A percentile compares a stretch with the other conserved stretches of the same genome.
Conservation (phyloP, 2,329 filamentous ascomycete species). For the Rutstroemia sydowiana region DNA sequence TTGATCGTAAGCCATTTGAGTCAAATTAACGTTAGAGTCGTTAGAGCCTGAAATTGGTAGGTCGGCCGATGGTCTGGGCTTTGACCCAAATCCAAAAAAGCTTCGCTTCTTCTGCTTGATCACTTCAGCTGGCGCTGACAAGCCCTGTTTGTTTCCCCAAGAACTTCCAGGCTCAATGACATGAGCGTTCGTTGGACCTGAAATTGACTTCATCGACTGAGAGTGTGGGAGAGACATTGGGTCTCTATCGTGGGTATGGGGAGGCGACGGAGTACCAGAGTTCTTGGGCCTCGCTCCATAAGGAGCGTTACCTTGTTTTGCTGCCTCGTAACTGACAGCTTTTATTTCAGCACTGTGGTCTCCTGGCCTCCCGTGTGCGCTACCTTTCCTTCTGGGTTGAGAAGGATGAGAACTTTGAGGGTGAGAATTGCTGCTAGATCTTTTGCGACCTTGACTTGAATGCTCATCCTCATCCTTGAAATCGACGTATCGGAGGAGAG, state of each 20-base stretch:
- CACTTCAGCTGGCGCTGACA: constrained; percentile 60
- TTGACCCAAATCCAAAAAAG: constrained; percentile 63
- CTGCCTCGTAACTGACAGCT: constrained; percentile 32
- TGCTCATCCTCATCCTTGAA: constrained; percentile 55
- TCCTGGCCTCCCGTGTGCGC: constrained; percentile 29
- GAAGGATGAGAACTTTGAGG: too few species aligned
- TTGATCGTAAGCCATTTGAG: constrained; percentile 36
- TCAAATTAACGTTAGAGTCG: constrained; percentile 38
- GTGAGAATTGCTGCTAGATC: constrained; percentile 32
- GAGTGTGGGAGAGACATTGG: constrained; percentile 24
- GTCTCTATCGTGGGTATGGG: constrained; percentile 25
- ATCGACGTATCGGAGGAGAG: constrained; percentile 83
- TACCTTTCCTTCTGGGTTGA: constrained; percentile 40
- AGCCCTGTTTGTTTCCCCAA: constrained; percentile 73
- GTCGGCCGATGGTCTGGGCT: constrained; percentile 51
- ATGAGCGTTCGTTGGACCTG: constrained; percentile 74
- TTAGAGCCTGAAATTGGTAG: constrained; percentile 45
- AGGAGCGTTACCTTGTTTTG: constrained; percentile 30
- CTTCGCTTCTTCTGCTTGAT: constrained; percentile 68
- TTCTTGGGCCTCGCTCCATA: constrained; percentile 27
- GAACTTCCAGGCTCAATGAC: constrained; percentile 74
- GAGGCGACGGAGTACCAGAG: constrained; percentile 27
- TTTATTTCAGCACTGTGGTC: constrained; percentile 33
- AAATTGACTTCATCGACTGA: constrained; percentile 54
- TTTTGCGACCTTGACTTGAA: constrained; percentile 34